Evolutionary conservation across 768 basidiomycete genomes (phyloP).

Genomic region (Trametes cubensis): DNA sequence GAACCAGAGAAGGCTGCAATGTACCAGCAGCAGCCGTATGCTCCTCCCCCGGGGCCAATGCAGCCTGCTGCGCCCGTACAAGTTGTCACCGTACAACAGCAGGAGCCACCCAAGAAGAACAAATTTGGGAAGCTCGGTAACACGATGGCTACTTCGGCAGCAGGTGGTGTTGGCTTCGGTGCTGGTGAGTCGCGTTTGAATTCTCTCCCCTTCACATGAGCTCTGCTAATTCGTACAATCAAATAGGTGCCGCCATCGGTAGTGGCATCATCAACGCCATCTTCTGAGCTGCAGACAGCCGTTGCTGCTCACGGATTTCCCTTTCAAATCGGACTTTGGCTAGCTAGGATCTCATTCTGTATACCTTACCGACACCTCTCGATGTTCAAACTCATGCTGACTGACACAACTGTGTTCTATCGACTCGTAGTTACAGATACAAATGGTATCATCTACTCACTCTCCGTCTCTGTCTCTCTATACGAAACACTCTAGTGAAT

Average conservation of each 20-base stretch:
- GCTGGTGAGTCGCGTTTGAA: slow-evolving; percentile 54
- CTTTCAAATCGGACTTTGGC: neutral
- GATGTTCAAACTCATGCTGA: neutral
- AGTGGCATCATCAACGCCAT: slow-evolving; percentile 52
- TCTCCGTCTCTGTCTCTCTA: neutral
- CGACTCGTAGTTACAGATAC: neutral
- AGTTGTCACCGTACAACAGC: slow-evolving; percentile 42
- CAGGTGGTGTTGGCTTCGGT: slow-evolving; percentile 76
- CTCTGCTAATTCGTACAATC: neutral
- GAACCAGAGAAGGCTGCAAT: slow-evolving; percentile 33
- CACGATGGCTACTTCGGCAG: slow-evolving; percentile 49
- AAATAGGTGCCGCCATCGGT: slow-evolving; percentile 52
- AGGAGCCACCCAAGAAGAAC: slow-evolving; percentile 53
- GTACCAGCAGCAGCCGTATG: slow-evolving; percentile 35
- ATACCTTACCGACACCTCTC: neutral
- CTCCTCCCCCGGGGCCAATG: slow-evolving; percentile 25
- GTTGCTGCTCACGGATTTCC: neutral
- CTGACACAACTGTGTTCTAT: neutral
- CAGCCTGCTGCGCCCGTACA: slow-evolving; percentile 18
- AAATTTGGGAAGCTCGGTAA: slow-evolving; percentile 60
- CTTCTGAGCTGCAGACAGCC: slow-evolving; percentile 37
- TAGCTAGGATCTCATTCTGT: slow-evolving; percentile 7
- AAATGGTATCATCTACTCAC: neutral
- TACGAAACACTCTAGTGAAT: neutral
- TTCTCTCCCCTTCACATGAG: slow-evolving; percentile 2